Evolutionary conservation across 1,284 basidiomycete species (phyloP), one percentile per base, ranked within the genome.

Genomic region (Coniferiporia weirii): DNA sequence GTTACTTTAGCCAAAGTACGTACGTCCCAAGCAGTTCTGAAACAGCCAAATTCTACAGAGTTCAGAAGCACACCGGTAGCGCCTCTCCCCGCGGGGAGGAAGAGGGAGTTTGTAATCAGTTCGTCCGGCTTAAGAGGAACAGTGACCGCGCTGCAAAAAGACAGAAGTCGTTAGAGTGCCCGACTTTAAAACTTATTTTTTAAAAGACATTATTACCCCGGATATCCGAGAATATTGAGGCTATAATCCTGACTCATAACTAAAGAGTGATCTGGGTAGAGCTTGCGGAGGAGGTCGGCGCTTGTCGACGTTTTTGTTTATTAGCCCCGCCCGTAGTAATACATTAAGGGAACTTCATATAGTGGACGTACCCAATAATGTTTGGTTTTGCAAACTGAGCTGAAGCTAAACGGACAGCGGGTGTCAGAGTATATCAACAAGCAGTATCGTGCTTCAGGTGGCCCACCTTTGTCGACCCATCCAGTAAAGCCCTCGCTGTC

Each of bases 231-330:
- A 47, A 87, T 63, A 63, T 79, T 73, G 62, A 83, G 66, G 34
- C 71, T 68, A 55, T 63, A 70, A 62, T 84, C 81, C 15, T 71
- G 67, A 2, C 83, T 79, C 61, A 80, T 71, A 4, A 87, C 76
- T 32, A 89, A 64, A 22, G 83, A 82, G 64, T 87, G 76, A 4
- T 79, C 76, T 2, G 87, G 85, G 67, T 89, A 83, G 10, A 84
- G 63, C 64, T 76, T 78, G 48, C 77, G 79, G 48, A 89, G 72
- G 27, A 75, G 69, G 59, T 81, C 73, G 12, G 76, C 75, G n/a
- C 84, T 84, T 35, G 34, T 45, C 54, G 59, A 49, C 40, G 56
- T 50, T 53, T 10, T 35, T 56, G 32, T 57, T 34, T 62, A 50
- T 36, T 54, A 53, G 10, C 4, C 8, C n/a, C 38, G 46, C 15